phyloP scores from a whole-genome alignment of 2,329 filamentous ascomycete species.

The Aspergillus sp. region DNA sequence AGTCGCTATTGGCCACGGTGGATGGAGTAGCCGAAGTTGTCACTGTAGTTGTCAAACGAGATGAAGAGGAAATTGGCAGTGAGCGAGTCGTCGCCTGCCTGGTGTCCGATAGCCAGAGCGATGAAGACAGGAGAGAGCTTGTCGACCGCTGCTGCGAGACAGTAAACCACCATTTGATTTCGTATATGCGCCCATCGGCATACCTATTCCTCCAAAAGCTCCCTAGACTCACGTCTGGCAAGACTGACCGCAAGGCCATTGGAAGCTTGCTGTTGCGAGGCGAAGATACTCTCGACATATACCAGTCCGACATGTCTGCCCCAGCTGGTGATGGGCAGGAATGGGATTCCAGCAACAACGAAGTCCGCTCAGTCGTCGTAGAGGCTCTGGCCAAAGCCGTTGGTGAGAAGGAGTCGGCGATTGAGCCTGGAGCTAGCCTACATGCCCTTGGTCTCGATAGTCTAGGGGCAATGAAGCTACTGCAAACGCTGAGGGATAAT shows the following conservation, averaged over 20 bases:
- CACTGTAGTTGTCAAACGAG: neutral
- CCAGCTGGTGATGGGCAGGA: slow-evolving; percentile 2
- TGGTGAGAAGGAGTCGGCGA: slow-evolving; percentile 11
- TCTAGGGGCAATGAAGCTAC: slow-evolving; percentile 34
- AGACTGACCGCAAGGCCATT: slow-evolving; percentile 27
- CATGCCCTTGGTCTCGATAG: slow-evolving; percentile 35
- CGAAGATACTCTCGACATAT: neutral
- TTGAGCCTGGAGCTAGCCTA: slow-evolving; percentile 19
- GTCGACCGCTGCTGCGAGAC: neutral
- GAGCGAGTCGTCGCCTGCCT: slow-evolving; percentile 29
- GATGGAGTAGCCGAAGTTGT: slow-evolving; percentile 5
- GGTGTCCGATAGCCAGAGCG: slow-evolving; percentile 13
- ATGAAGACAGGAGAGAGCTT: slow-evolving; percentile 11
- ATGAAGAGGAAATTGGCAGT: slow-evolving; percentile 13
- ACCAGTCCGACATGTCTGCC: neutral
- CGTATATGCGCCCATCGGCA: slow-evolving; percentile 26
- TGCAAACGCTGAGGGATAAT: slow-evolving; percentile 30
- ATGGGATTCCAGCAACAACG: neutral
- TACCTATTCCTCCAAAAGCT: slow-evolving; percentile 24
- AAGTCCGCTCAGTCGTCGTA: slow-evolving; percentile 1
- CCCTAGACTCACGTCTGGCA: slow-evolving; percentile 26
- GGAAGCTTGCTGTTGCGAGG: slow-evolving; percentile 4
- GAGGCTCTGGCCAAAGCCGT: slow-evolving; percentile 11
- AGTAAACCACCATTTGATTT: slow-evolving; percentile 14
- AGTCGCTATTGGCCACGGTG: slow-evolving; percentile 41